Evolutionary conservation across 441 rosid genomes (phyloP).

Genomic region (Breynia disticha): DNA sequence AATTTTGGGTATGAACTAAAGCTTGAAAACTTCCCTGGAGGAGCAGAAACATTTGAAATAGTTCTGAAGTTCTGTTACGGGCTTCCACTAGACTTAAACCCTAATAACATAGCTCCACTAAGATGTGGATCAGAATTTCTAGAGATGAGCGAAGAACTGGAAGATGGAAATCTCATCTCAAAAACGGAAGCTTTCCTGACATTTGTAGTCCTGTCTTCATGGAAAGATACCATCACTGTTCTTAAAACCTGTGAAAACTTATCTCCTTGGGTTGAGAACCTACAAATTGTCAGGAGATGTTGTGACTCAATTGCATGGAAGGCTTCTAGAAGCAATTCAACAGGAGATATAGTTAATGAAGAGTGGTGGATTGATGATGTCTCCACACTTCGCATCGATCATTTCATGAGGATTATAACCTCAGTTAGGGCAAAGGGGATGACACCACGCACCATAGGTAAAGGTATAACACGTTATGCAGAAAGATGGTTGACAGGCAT

Average conservation of each 20-base stretch:
- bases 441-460: slow-evolving; percentile 44
- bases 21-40: slow-evolving; percentile 71
- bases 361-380: slow-evolving; percentile 50
- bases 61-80: slow-evolving; percentile 63
- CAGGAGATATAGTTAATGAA: slow-evolving; percentile 19
- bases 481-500: slow-evolving; percentile 42
- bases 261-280: slow-evolving; percentile 81
- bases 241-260: slow-evolving; percentile 52
- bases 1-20: slow-evolving; percentile 42
- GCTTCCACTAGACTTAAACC: slow-evolving; percentile 43
- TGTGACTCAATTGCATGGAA: slow-evolving; percentile 74
- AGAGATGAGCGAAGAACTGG: slow-evolving; percentile 77
- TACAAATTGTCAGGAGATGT: slow-evolving; percentile 70
- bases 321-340: slow-evolving; percentile 37
- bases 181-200: slow-evolving; percentile 80
- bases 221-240: slow-evolving; percentile 69
- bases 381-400: slow-evolving; percentile 47
- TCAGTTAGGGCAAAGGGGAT: slow-evolving; percentile 46
- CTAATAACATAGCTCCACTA: slow-evolving; percentile 49
- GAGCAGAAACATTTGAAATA: slow-evolving; percentile 57
- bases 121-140: slow-evolving; percentile 75
- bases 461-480: slow-evolving; percentile 51
- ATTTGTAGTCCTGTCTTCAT: slow-evolving; percentile 58
- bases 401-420: slow-evolving; percentile 59
- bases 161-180: slow-evolving; percentile 67